Conservation (phyloP, 345 rosid genomes). For the Jatropha curcas region DNA sequence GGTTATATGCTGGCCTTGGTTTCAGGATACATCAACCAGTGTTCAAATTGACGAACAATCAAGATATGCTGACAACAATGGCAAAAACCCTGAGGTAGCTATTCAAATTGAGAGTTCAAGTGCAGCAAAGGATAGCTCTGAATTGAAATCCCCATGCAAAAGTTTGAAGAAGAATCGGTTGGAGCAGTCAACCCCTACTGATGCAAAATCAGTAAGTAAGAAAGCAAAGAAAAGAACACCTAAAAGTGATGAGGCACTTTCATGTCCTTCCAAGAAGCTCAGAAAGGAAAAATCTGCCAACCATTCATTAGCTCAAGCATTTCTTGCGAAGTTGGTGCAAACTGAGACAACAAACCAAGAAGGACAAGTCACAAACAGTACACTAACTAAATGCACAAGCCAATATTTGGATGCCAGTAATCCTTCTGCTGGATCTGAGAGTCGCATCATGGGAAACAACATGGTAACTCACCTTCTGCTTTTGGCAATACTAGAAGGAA, state of each 20-base stretch:
- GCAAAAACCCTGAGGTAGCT: not conserved
- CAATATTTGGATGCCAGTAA: not conserved
- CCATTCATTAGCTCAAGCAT: not conserved
- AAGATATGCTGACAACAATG: not conserved
- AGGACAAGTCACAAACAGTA: not conserved
- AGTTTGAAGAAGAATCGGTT: not conserved
- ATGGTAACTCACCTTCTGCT: not conserved
- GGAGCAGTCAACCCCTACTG: not conserved
- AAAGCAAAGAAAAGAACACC: not conserved
- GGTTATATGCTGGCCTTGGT: not conserved
- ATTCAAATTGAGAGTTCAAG: conserved; percentile 2
- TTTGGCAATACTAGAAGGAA: not conserved
- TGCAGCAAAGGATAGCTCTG: not conserved
- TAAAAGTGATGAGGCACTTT: not conserved
- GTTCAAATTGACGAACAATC: not conserved
- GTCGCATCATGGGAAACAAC: not conserved
- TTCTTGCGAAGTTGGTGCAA: not conserved
- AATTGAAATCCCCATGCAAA: not conserved
- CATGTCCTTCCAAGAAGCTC: conserved; percentile 1
- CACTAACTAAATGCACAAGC: not conserved
- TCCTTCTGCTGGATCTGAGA: not conserved
- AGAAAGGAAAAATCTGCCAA: not conserved
- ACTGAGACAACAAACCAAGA: not conserved
- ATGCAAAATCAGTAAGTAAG: not conserved
- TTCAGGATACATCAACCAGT: not conserved